Base-by-base conservation (phyloP, 495 filamentous ascomycete species). In the Podospora conica region DNA sequence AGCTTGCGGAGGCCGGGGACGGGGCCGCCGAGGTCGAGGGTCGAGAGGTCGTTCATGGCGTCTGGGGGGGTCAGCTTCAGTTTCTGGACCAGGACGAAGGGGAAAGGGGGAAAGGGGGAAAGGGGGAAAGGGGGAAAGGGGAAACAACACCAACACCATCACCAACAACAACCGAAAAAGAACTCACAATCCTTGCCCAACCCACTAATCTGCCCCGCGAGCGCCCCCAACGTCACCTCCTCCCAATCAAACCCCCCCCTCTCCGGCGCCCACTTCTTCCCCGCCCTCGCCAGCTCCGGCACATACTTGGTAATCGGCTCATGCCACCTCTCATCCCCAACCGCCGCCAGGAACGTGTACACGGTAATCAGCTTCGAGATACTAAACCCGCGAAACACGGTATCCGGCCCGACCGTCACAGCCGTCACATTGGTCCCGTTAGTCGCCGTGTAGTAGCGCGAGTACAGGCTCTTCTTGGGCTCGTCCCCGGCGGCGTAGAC, bases 191-290 rank as follows among this genome's bases (percentile, higher is more conserved):
- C 65, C 24, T 63, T 40, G 18, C 23, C 29, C 21, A 70, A 53
- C 2, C 68, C 68, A 18, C 58, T 53, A 58, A 70, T 67, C 48
- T 65, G 65, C 55, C 65, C 63, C 0, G 62, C 61, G 11, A 70
- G 33, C 21, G 27, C 22, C 3, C 68, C 68, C 5, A 70, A 20
- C 12, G 68, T 70, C 12, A 70, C 63, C 20, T 67, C 61, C 3
- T 59, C 55, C 68, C 68, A 70, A 25, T 65, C 22, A 20, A 58
- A 48, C 15, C 40, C 40, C 5, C 40, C 40, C 1, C 40, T 15
- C 15, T 48, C 40, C 15, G 40, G 15, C 40, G 40, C 40, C 40
- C 40, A 48, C 40, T 48, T 48, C 40, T 48, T 48, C 5, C 9
- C n/a, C 40, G 18, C 40, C 18, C 25, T 28, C 9, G 55, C 31